Conservation (phyloP, 2,329 filamentous ascomycete species). For the Arthroderma sp. region DNA sequence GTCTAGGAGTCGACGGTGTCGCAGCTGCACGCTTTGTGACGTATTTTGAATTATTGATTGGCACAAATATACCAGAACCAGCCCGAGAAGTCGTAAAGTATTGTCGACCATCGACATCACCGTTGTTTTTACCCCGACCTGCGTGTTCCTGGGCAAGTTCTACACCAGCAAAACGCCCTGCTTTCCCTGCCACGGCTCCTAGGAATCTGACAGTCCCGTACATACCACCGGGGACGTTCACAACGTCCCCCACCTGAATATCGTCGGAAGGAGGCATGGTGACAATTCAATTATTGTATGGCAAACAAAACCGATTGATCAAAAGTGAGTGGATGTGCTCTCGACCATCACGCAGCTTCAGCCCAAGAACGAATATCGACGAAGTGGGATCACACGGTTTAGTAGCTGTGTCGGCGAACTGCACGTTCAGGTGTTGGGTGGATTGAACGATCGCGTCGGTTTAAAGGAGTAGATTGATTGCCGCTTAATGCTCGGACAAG, state of each 20-base stretch:
- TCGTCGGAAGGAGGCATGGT: constrained; percentile 32
- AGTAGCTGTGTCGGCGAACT: too few species aligned
- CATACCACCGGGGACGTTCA: constrained; percentile 92
- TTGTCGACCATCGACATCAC: constrained; percentile 72
- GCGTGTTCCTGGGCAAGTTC: constrained; percentile 76
- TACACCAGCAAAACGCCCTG: constrained; percentile 81
- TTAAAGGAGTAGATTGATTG: too few species aligned
- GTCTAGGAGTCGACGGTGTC: constrained; percentile 49
- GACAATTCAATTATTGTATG: background rate
- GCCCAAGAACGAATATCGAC: too few species aligned
- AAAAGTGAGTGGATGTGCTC: too few species aligned
- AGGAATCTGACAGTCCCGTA: constrained; percentile 79
- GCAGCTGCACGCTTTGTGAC: constrained; percentile 50
- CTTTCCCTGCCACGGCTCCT: constrained; percentile 75
- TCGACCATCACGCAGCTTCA: too few species aligned
- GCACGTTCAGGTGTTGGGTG: too few species aligned
- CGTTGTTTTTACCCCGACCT: constrained; percentile 79
- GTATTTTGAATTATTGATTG: constrained; percentile 59
- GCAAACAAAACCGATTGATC: too few species aligned
- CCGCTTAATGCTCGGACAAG: too few species aligned
- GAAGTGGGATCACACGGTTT: too few species aligned
- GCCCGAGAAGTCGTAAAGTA: constrained; percentile 73
- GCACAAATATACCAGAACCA: constrained; percentile 86
- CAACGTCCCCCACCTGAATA: constrained; percentile 64
- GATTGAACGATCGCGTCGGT: too few species aligned